Evolutionary conservation across 495 filamentous ascomycete genomes (phyloP).

Genomic region (Talaromyces stipitatus): DNA sequence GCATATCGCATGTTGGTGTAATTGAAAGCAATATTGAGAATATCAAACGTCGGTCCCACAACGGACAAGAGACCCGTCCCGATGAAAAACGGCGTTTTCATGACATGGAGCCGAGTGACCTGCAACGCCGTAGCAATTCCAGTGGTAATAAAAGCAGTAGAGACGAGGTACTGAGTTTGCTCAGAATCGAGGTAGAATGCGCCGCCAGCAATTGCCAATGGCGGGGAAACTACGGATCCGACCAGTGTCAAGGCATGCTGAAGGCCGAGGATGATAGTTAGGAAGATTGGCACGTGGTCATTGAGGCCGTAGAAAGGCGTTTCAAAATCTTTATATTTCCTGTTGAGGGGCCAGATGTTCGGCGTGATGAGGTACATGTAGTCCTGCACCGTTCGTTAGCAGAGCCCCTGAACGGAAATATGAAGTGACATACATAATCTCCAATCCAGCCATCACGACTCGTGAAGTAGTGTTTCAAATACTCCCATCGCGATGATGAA

Average conservation of each 20-base stretch:
- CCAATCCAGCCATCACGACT: slow-evolving; percentile 65
- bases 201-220: slow-evolving; percentile 62
- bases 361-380: slow-evolving; percentile 67
- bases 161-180: slow-evolving; percentile 69
- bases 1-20: slow-evolving; percentile 69
- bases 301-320: slow-evolving; percentile 82
- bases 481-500: slow-evolving; percentile 14
- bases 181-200: slow-evolving; percentile 55
- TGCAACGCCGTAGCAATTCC: slow-evolving; percentile 73
- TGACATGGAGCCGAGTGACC: slow-evolving; percentile 73
- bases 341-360: slow-evolving; percentile 67
- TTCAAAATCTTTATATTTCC: slow-evolving; percentile 44
- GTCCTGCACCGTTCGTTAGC: slow-evolving; percentile 31
- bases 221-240: slow-evolving; percentile 56
- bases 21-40: slow-evolving; percentile 70
- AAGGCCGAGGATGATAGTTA: slow-evolving; percentile 61
- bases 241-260: slow-evolving; percentile 58
- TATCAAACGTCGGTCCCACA: slow-evolving; percentile 73
- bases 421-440: slow-evolving; percentile 42
- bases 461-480: slow-evolving; percentile 30
- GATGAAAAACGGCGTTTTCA: slow-evolving; percentile 67
- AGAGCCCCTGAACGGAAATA: not conserved
- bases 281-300: slow-evolving; percentile 66
- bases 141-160: slow-evolving; percentile 73
- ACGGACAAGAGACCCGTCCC: slow-evolving; percentile 79